Percentiles rank a stretch among this genome's conserved stretches.
Conservation (phyloP, 73 alveolate genomes). For the Paramecium caudatum region DNA sequence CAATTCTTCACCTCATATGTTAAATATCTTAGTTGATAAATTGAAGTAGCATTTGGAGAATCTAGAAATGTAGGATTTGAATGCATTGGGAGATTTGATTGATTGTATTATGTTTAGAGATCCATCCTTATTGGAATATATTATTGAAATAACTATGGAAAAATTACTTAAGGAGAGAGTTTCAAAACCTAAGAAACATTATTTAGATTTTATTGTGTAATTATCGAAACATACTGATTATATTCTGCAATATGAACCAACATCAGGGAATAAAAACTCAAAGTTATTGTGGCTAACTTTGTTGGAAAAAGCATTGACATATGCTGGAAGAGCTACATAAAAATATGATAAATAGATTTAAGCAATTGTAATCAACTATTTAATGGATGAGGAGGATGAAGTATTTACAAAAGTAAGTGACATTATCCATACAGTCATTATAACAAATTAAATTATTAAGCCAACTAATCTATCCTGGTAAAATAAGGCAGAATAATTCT, state of each 20-base stretch:
- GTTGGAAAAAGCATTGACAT: conserved; percentile 41
- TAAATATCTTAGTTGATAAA: not conserved
- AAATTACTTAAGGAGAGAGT: conserved; percentile 1
- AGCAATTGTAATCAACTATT: conserved; percentile 7
- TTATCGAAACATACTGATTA: not conserved
- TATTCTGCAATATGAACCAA: conserved; percentile 4
- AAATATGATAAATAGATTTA: conserved; percentile 21
- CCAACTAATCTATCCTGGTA: conserved; percentile 44
- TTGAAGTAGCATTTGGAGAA: conserved; percentile 1
- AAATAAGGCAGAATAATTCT: not conserved
- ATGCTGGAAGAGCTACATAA: not conserved
- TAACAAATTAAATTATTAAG: conserved; percentile 54
- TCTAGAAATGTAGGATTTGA: conserved; percentile 1
- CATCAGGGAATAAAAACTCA: conserved; percentile 33
- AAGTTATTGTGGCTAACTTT: conserved; percentile 52
- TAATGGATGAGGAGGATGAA: conserved; percentile 60
- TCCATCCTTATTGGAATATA: conserved; percentile 12
- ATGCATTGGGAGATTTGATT: conserved; percentile 58
- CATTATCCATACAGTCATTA: conserved; percentile 48
- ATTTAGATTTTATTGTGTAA: conserved; percentile 10
- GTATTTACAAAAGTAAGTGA: conserved; percentile 59
- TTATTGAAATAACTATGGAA: conserved; percentile 3
- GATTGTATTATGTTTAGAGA: conserved; percentile 56
- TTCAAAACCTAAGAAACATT: conserved; percentile 30
- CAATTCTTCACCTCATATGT: not conserved